Evolutionary conservation across 2,329 filamentous ascomycete genomes (phyloP).

Genomic region (Epichloe brachyelytri): DNA sequence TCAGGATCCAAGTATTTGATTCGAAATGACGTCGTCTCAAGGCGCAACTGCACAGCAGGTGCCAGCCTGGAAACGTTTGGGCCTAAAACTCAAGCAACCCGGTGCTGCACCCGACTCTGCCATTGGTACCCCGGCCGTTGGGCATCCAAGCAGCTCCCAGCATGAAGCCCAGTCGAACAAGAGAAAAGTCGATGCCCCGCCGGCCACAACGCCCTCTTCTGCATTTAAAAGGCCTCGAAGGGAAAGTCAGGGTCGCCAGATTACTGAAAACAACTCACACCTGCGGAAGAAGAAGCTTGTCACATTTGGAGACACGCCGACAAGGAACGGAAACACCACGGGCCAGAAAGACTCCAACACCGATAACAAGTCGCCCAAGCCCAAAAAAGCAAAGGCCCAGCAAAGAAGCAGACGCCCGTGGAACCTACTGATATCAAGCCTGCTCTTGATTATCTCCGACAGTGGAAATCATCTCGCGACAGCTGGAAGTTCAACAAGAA

Average conservation of each 20-base stretch:
- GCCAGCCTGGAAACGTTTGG: conserved; percentile 50
- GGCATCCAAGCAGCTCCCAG: conserved; percentile 24
- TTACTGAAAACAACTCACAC: conserved; percentile 14
- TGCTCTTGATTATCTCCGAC: conserved; percentile 62
- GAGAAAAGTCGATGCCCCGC: conserved; percentile 26
- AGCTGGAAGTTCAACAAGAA: conserved; percentile 97
- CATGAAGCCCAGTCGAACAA: conserved; percentile 22
- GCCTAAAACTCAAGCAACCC: conserved; percentile 44
- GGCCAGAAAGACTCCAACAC: conserved; percentile 9
- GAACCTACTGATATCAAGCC: conserved; percentile 38
- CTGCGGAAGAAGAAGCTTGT: conserved; percentile 34
- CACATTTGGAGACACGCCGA: conserved; percentile 32
- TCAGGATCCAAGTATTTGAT: not conserved
- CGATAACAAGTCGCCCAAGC: conserved; percentile 20
- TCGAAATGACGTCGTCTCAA: conserved; percentile 30
- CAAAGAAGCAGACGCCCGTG: conserved; percentile 26
- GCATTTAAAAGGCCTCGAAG: conserved; percentile 23
- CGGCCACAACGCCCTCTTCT: conserved; percentile 15
- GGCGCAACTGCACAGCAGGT: conserved; percentile 32
- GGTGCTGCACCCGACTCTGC: conserved; percentile 19
- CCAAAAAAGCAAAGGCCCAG: conserved; percentile 23
- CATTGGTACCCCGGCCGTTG: conserved; percentile 20
- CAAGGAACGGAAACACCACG: conserved; percentile 17
- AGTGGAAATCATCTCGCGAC: conserved; percentile 57
- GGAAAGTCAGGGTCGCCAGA: conserved; percentile 12